Evolutionary conservation across 345 rosid genomes (phyloP).

Genomic region (Corchorus capsularis): DNA sequence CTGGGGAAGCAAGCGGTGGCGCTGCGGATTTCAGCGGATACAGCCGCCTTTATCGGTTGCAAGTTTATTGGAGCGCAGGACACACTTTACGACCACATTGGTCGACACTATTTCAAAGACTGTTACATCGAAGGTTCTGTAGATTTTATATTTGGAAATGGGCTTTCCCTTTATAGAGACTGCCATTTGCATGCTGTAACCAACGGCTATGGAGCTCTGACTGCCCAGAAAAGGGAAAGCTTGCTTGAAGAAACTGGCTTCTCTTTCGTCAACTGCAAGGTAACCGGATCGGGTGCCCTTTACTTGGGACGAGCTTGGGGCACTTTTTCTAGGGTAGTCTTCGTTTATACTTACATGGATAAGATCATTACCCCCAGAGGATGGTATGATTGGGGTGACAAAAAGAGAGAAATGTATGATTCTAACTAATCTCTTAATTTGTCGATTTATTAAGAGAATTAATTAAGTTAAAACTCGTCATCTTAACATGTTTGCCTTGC

Average conservation of each 20-base stretch:
- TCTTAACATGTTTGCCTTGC: slow-evolving; percentile 17
- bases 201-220: slow-evolving; percentile 62
- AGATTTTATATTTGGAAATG: slow-evolving; percentile 96
- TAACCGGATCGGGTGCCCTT: slow-evolving; percentile 90
- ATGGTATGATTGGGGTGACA: slow-evolving; percentile 97
- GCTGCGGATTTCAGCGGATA: slow-evolving; percentile 82
- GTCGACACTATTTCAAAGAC: slow-evolving; percentile 90
- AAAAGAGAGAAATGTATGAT: slow-evolving; percentile 73
- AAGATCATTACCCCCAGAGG: slow-evolving; percentile 88
- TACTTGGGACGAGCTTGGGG: slow-evolving; percentile 95
- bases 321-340: slow-evolving; percentile 87
- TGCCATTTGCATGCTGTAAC: slow-evolving; percentile 91
- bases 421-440: background rate
- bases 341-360: slow-evolving; percentile 95
- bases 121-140: slow-evolving; percentile 94
- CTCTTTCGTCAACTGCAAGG: slow-evolving; percentile 88
- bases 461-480: background rate
- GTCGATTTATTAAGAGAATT: background rate
- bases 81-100: slow-evolving; percentile 84
- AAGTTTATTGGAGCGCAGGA: slow-evolving; percentile 90
- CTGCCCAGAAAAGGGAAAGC: slow-evolving; percentile 82
- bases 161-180: slow-evolving; percentile 69
- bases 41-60: slow-evolving; percentile 75
- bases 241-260: slow-evolving; percentile 90
- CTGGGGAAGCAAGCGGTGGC: slow-evolving; percentile 93